These are phyloP conservation scores for Phytophthora sansomeana DNA, from an alignment of 352 stramenopile species.

Conservation along the genomic window DNA sequence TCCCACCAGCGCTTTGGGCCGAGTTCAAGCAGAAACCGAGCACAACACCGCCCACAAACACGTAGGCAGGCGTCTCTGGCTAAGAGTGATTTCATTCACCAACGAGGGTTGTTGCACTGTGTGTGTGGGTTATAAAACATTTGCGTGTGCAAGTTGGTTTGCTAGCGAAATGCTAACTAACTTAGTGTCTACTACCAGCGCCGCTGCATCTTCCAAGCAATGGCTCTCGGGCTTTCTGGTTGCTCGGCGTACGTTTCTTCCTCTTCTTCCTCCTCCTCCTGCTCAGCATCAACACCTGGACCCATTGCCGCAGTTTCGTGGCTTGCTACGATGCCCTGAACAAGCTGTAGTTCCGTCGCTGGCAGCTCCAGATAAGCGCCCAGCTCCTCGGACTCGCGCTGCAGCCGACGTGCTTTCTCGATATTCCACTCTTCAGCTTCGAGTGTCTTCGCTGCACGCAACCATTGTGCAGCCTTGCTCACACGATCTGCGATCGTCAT, in stretches of 20 bases:
- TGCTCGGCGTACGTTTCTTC: slow-evolving; percentile 23
- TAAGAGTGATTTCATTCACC: not conserved
- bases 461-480: slow-evolving; percentile 63
- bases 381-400: slow-evolving; percentile 61
- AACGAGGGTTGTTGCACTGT: slow-evolving; percentile 6
- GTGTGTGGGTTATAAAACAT: slow-evolving; percentile 31
- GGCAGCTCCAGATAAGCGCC: slow-evolving; percentile 73
- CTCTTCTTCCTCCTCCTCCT: slow-evolving; percentile 37
- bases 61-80: slow-evolving; percentile 19
- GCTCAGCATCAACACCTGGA: slow-evolving; percentile 14
- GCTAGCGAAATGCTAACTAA: slow-evolving; percentile 2
- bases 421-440: slow-evolving; percentile 78
- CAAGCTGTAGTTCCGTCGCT: slow-evolving; percentile 67
- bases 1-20: slow-evolving; percentile 62
- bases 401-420: slow-evolving; percentile 52
- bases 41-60: slow-evolving; percentile 5
- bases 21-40: slow-evolving; percentile 57
- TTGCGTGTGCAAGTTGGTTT: slow-evolving; percentile 13
- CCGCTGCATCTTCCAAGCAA: slow-evolving; percentile 42
- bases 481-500: slow-evolving; percentile 76
- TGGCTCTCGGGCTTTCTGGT: slow-evolving; percentile 23
- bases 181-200: slow-evolving; percentile 19
- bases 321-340: slow-evolving; percentile 47
- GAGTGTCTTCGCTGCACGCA: slow-evolving; percentile 70
- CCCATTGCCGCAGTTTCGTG: not conserved